Evolutionary conservation across 148 eudicot genomes (phyloP).

Genomic region (Dianthus caryophyllus): DNA sequence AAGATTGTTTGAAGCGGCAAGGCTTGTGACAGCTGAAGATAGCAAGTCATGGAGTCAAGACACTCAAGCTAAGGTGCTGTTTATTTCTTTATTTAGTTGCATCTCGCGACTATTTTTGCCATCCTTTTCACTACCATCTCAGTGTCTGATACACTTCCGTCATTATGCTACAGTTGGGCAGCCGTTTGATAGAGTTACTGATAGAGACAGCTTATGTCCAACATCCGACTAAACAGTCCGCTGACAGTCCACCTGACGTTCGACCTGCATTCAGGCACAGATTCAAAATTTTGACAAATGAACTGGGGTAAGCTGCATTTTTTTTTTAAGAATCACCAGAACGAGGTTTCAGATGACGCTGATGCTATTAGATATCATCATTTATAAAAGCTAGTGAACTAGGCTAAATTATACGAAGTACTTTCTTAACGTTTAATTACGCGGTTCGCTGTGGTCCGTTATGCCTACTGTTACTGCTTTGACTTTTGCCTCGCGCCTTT

Average conservation of each 20-base stretch:
- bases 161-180: constrained; percentile 64
- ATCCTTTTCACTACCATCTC: constrained; percentile 6
- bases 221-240: constrained; percentile 50
- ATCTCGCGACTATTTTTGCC: not conserved
- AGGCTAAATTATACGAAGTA: not conserved
- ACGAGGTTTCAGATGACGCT: constrained; percentile 6
- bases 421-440: too few species aligned
- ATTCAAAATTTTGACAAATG: constrained; percentile 47
- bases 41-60: constrained; percentile 71
- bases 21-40: constrained; percentile 59
- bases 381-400: not conserved
- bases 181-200: constrained; percentile 75
- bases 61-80: constrained; percentile 71
- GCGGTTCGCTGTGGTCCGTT: too few species aligned
- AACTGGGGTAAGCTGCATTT: constrained; percentile 52
- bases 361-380: constrained; percentile 1
- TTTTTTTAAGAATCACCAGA: constrained; percentile 17
- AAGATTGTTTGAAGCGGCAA: constrained; percentile 54
- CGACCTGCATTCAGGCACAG: constrained; percentile 82
- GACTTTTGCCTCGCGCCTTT: too few species aligned
- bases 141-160: constrained; percentile 11
- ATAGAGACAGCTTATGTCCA: constrained; percentile 80
- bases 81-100: constrained; percentile 5
- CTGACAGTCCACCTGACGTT: constrained; percentile 74
- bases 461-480: too few species aligned